A percentile compares a stretch with the other conserved stretches of the same genome.
Evolutionary conservation across 805 yeast species (phyloP).

Genomic region (Wickerhamomyces mucosus): DNA sequence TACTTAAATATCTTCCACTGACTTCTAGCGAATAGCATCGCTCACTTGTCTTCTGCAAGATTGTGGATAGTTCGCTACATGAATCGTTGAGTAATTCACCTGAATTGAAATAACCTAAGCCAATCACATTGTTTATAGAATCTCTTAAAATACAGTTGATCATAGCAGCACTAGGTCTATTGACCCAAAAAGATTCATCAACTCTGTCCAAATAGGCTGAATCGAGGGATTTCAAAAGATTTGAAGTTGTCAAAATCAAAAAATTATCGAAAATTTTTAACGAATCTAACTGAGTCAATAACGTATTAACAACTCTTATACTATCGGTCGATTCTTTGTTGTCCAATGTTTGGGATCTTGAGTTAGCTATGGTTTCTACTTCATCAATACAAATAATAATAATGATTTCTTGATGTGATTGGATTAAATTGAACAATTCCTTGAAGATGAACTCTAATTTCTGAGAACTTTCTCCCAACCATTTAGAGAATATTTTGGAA

Average conservation of each 20-base stretch:
- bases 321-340: slow-evolving; percentile 35
- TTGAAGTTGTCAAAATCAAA: slow-evolving; percentile 32
- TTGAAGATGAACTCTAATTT: slow-evolving; percentile 28
- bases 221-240: slow-evolving; percentile 29
- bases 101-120: too few relatives aligned
- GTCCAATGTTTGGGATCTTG: slow-evolving; percentile 25
- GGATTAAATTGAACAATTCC: slow-evolving; percentile 21
- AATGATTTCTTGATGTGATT: slow-evolving; percentile 11
- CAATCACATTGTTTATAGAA: slow-evolving; percentile 14
- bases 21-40: slow-evolving; percentile 2
- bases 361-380: slow-evolving; percentile 34
- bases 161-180: slow-evolving; percentile 24
- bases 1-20: slow-evolving; percentile 8
- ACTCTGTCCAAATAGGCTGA: slow-evolving; percentile 36
- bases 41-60: neutral
- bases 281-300: slow-evolving; percentile 32
- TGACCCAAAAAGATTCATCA: slow-evolving; percentile 27
- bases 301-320: slow-evolving; percentile 33
- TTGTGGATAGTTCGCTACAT: too few relatives aligned
- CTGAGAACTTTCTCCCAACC: slow-evolving; percentile 38
- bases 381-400: slow-evolving; percentile 35
- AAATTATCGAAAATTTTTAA: slow-evolving; percentile 27
- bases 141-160: slow-evolving; percentile 22
- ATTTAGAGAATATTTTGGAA: slow-evolving; percentile 33
- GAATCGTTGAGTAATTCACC: too few relatives aligned